Percentiles rank a stretch among this genome's conserved stretches.
Evolutionary conservation across 495 filamentous ascomycete species (phyloP).

Genomic region (Pseudomonodictys pantanalensis): DNA sequence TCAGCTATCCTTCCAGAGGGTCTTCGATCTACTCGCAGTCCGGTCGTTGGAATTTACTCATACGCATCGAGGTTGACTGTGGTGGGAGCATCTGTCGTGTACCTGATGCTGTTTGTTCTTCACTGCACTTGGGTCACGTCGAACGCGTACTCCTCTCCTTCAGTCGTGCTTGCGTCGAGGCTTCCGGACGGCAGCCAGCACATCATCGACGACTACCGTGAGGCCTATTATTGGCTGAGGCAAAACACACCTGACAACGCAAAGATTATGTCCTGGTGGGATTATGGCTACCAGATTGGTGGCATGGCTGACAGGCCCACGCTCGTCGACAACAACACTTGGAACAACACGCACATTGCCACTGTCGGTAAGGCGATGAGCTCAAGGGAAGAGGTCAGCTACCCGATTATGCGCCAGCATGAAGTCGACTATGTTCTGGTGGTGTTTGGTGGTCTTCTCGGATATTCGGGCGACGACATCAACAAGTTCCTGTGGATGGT

Average conservation of each 20-base stretch:
- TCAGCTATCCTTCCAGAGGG: constrained; percentile 42
- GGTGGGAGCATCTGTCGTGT: constrained; percentile 66
- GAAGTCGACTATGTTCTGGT: constrained; percentile 98
- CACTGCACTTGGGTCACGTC: constrained; percentile 99
- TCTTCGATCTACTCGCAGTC: constrained; percentile 67
- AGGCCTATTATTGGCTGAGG: constrained; percentile 99
- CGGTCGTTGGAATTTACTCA: constrained; percentile 80
- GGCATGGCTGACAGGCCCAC: constrained; percentile 99
- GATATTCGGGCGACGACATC: constrained; percentile 99
- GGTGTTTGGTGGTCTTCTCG: constrained; percentile 92
- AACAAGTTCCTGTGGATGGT: constrained; percentile 99
- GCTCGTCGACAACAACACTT: constrained; percentile 98
- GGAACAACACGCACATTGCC: constrained; percentile 99
- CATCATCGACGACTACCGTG: constrained; percentile 99
- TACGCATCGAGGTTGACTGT: constrained; percentile 73
- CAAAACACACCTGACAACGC: constrained; percentile 93
- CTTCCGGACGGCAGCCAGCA: constrained; percentile 94
- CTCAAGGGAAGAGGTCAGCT: constrained; percentile 94
- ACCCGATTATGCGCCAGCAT: constrained; percentile 95
- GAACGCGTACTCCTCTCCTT: constrained; percentile 97
- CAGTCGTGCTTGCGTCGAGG: constrained; percentile 88
- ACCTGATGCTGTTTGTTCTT: constrained; percentile 88
- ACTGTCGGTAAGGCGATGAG: constrained; percentile 99
- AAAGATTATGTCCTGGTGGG: constrained; percentile 99
- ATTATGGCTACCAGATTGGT: constrained; percentile 99